Percentiles rank a stretch among this genome's conserved stretches.
phyloP scores from a whole-genome alignment of 345 rosid genomes.

The Theobroma cacao region DNA sequence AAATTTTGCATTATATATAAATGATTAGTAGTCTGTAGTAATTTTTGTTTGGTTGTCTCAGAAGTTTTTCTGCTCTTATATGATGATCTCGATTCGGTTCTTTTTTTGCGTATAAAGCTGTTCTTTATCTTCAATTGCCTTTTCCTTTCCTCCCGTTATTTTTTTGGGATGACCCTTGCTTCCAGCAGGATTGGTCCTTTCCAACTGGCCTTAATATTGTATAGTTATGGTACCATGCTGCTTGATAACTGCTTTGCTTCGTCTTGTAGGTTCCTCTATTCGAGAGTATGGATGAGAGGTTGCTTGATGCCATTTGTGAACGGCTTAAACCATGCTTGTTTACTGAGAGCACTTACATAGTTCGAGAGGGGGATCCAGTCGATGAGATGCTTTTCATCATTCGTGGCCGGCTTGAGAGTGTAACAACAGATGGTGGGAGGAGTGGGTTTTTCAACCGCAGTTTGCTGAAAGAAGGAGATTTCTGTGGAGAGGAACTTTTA shows the following conservation, averaged over 20 bases:
- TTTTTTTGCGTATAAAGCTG: background rate
- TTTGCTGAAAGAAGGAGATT: conserved; percentile 83
- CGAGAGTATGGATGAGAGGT: conserved; percentile 90
- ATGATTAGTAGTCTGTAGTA: background rate
- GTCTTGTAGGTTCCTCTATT: conserved; percentile 75
- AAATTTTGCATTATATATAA: background rate
- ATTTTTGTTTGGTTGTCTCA: background rate
- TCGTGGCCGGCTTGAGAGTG: conserved; percentile 94
- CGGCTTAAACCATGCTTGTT: conserved; percentile 81
- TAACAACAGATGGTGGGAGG: conserved; percentile 94
- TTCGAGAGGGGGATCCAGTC: conserved; percentile 95
- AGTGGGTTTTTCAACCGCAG: conserved; percentile 91
- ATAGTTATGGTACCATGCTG: background rate
- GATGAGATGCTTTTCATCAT: conserved; percentile 96
- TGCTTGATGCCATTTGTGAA: conserved; percentile 96
- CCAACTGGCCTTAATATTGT: background rate
- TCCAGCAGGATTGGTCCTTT: background rate
- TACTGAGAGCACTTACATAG: conserved; percentile 75
- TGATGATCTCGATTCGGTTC: background rate
- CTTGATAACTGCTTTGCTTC: background rate
- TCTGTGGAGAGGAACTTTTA: conserved; percentile 93
- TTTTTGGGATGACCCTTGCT: background rate
- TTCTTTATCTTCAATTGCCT: background rate
- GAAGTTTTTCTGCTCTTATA: background rate
- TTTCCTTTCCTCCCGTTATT: background rate